Evolutionary conservation across 257 asterid species (phyloP), one percentile per base, ranked within the genome.

Genomic region (Voacanga thouarsii): DNA sequence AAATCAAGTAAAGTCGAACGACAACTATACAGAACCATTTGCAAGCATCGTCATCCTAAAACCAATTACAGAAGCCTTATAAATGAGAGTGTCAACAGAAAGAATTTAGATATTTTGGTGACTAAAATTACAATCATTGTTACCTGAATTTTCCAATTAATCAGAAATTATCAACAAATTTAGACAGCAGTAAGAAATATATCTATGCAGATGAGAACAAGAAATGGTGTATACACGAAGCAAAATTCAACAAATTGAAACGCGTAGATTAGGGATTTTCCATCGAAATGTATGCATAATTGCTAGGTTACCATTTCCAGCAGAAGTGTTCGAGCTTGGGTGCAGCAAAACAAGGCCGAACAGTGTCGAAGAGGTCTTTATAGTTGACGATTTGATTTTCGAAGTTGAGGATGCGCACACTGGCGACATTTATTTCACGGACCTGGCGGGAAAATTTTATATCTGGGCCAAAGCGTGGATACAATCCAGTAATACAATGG

Each of bases 361-460:
- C 51, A 37, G 75, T 73, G 75, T 5, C 69, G 59, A 60, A 61
- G 73, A 78, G 39, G 72, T 7, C 77, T 44, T 72, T n/a, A n/a
- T 18, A 43, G 14, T 23, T 37, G n/a, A 23, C 44, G 12, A 24
- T 41, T 43, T 61, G 7, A 57, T 67, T 16, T 67, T 41, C 47
- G 51, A 67, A 33, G 39, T 18, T 65, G 44, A 47, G 43, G 6
- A 51, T 41, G 4, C 55, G 49, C 70, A 24, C 56, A 12, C 41
- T 23, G 1, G 49, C 56, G 10, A 9, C 47, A 11, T 39, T 10
- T 30, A 21, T 55, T 55, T 55, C 10, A 4, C 14, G 4, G 26
- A 24, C 75, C 37, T 49, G 78, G 82, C 82, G 78, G 82, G 82
- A 78, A 71, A 37, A 7, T 18, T 53, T 14, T 0, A 18, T 0